Evolutionary conservation across 495 filamentous ascomycete species (phyloP).

Genomic region (Daldinia concentrica): DNA sequence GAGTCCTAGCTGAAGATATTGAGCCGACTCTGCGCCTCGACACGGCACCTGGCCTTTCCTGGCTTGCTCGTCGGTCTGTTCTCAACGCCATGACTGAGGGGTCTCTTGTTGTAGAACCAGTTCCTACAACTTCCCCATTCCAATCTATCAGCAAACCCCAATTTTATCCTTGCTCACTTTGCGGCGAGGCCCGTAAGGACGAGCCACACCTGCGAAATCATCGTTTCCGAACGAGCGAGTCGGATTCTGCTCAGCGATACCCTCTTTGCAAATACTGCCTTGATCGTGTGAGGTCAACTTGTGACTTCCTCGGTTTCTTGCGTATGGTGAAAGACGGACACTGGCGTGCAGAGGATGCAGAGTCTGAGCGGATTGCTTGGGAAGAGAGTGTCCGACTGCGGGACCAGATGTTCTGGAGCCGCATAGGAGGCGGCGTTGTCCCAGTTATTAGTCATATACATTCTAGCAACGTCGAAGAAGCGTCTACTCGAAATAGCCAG

Average conservation of each 20-base stretch:
- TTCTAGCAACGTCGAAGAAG: slow-evolving; percentile 36
- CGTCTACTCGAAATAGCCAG: slow-evolving; percentile 29
- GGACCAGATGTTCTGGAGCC: slow-evolving; percentile 95
- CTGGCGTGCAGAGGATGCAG: slow-evolving; percentile 78
- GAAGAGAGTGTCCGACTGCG: slow-evolving; percentile 88
- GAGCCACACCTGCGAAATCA: slow-evolving; percentile 79
- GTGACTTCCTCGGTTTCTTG: slow-evolving; percentile 91
- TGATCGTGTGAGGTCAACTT: slow-evolving; percentile 81
- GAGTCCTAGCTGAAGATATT: slow-evolving; percentile 85
- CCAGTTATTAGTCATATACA: slow-evolving; percentile 61
- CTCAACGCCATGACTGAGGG: slow-evolving; percentile 84
- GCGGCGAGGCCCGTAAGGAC: slow-evolving; percentile 80
- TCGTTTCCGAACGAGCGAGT: slow-evolving; percentile 87
- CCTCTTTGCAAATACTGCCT: slow-evolving; percentile 92
- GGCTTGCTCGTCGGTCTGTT: slow-evolving; percentile 87
- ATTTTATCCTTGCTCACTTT: slow-evolving; percentile 82
- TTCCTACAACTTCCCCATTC: slow-evolving; percentile 62
- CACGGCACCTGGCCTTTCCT: slow-evolving; percentile 87
- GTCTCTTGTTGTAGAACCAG: slow-evolving; percentile 88
- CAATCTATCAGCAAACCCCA: slow-evolving; percentile 65
- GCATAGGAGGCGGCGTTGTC: slow-evolving; percentile 88
- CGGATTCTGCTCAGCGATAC: slow-evolving; percentile 82
- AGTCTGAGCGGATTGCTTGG: slow-evolving; percentile 86
- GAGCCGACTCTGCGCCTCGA: slow-evolving; percentile 93
- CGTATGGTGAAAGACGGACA: slow-evolving; percentile 89